These are phyloP conservation scores for Nevesoporus exiguus DNA, from an alignment of 768 basidiomycete species.

Conservation along the genomic window DNA sequence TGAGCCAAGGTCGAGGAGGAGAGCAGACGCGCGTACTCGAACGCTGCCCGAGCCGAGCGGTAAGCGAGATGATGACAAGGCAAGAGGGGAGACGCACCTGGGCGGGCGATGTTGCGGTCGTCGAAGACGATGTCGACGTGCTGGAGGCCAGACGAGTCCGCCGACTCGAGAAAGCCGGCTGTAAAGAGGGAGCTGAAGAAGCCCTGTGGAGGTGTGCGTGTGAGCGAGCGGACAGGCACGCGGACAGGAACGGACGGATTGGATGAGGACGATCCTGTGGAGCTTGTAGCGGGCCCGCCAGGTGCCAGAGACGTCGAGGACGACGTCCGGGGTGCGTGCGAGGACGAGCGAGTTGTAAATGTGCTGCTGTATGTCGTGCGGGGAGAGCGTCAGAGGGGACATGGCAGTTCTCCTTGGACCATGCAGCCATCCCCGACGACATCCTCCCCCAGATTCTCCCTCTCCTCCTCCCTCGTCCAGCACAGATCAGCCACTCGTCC, in stretches of 20 bases:
- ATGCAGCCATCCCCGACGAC: constrained; percentile 42
- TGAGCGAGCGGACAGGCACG: background rate
- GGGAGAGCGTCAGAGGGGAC: constrained; percentile 43
- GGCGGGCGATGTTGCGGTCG: constrained; percentile 84
- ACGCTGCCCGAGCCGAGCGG: constrained; percentile 52
- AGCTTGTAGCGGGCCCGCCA: constrained; percentile 75
- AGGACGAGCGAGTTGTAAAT: constrained; percentile 72
- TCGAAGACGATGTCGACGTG: constrained; percentile 73
- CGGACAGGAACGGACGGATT: constrained; percentile 54
- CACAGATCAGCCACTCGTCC: constrained; percentile 47
- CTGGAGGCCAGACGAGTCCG: constrained; percentile 33
- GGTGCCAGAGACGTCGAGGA: constrained; percentile 61
- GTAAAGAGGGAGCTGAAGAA: constrained; percentile 90
- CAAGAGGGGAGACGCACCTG: constrained; percentile 51
- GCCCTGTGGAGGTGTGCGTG: constrained; percentile 45
- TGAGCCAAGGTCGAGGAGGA: constrained; percentile 10
- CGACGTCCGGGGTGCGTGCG: constrained; percentile 73
- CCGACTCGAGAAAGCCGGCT: constrained; percentile 68
- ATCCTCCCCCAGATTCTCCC: constrained; percentile 66
- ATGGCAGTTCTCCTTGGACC: constrained; percentile 30
- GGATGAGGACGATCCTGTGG: constrained; percentile 85
- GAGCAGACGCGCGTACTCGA: constrained; percentile 62
- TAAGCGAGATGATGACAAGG: background rate
- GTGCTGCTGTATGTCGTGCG: constrained; percentile 65
- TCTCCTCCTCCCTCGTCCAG: constrained; percentile 50